Evolutionary conservation across 768 basidiomycete genomes (phyloP).

Genomic region (Lentinula boryana): DNA sequence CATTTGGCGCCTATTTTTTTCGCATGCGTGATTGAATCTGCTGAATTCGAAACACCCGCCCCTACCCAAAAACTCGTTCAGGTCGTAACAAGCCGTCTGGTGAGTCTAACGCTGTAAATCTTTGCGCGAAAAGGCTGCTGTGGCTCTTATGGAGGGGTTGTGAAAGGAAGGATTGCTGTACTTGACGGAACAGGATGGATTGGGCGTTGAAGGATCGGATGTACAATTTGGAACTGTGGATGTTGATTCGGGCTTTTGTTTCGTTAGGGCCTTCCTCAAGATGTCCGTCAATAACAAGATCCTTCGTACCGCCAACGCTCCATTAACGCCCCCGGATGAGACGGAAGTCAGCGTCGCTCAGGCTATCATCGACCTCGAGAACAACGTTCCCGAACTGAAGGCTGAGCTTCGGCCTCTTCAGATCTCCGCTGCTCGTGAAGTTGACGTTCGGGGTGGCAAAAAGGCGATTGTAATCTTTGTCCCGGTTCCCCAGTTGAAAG

Average conservation of each 20-base stretch:
- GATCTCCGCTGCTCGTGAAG: slow-evolving; percentile 97
- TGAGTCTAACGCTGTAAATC: slow-evolving; percentile 36
- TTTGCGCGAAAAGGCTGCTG: slow-evolving; percentile 13
- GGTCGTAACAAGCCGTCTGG: slow-evolving; percentile 48
- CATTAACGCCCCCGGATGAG: slow-evolving; percentile 82
- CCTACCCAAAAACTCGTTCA: neutral
- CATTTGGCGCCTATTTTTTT: neutral
- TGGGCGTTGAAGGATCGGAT: slow-evolving; percentile 23
- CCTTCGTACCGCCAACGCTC: slow-evolving; percentile 93
- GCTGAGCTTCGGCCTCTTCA: slow-evolving; percentile 90
- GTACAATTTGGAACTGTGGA: neutral
- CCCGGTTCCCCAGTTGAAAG: slow-evolving; percentile 94
- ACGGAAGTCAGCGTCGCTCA: slow-evolving; percentile 90
- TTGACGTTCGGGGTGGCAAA: slow-evolving; percentile 98
- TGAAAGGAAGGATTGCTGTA: slow-evolving; percentile 13
- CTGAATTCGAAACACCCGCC: neutral
- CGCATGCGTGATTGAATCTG: neutral
- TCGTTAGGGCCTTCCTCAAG: slow-evolving; percentile 35
- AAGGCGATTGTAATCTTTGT: slow-evolving; percentile 99
- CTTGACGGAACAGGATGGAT: slow-evolving; percentile 50
- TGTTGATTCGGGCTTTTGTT: slow-evolving; percentile 12
- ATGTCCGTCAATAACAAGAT: slow-evolving; percentile 89
- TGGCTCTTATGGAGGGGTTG: slow-evolving; percentile 16
- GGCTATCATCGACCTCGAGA: slow-evolving; percentile 95
- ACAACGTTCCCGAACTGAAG: slow-evolving; percentile 98